Conservation (phyloP, 495 filamentous ascomycete species). For the Talaromyces ruber region DNA sequence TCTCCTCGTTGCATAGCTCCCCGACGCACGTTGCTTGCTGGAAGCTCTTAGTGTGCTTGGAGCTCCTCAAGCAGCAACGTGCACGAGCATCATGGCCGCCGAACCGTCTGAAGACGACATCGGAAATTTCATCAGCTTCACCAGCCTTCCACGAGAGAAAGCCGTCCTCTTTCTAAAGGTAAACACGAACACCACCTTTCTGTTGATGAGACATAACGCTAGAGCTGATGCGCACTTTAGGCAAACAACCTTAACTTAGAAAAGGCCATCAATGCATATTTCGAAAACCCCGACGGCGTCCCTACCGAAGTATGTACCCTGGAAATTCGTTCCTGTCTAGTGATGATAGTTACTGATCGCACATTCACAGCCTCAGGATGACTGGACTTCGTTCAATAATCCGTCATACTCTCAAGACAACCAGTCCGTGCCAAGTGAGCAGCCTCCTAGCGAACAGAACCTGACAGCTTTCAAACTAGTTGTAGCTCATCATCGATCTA, state of each 20-base stretch:
- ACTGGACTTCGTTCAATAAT: background rate
- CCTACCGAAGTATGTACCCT: slow-evolving; percentile 19
- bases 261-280: slow-evolving; percentile 46
- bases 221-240: slow-evolving; percentile 13
- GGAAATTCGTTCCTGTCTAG: background rate
- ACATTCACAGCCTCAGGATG: background rate
- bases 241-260: slow-evolving; percentile 38
- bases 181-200: background rate
- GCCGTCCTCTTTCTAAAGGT: slow-evolving; percentile 43
- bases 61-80: slow-evolving; percentile 1
- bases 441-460: background rate
- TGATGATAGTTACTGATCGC: background rate
- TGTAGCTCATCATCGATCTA: slow-evolving; percentile 12
- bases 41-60: background rate
- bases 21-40: background rate
- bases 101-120: slow-evolving; percentile 40
- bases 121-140: slow-evolving; percentile 37
- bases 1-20: background rate
- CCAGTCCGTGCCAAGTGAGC: slow-evolving; percentile 8
- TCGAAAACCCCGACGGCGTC: slow-evolving; percentile 38
- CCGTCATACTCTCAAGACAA: slow-evolving; percentile 6
- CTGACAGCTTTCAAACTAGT: background rate
- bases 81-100: slow-evolving; percentile 23
- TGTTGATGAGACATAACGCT: background rate
- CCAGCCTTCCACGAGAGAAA: slow-evolving; percentile 32